Percentiles rank a stretch among this genome's conserved stretches.
Evolutionary conservation across 1,284 basidiomycete genomes (phyloP).

Genomic region (Erythrobasidium hasegawianum): DNA sequence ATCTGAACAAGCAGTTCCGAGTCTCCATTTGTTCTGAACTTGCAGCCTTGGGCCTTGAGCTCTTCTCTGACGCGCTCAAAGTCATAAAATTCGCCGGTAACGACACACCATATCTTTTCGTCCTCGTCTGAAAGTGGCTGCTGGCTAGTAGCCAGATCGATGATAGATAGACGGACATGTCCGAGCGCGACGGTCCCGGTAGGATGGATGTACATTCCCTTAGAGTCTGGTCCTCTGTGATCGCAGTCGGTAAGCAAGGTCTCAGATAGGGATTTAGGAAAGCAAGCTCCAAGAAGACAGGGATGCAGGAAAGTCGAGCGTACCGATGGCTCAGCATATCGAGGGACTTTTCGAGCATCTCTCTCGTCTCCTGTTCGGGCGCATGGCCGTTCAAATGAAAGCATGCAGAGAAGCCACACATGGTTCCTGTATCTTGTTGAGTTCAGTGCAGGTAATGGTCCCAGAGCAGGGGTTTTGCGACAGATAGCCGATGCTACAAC

Average conservation of each 20-base stretch:
- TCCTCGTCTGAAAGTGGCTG: slow-evolving; percentile 51
- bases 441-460: no score
- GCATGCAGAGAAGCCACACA: slow-evolving; percentile 26
- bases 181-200: slow-evolving; percentile 35
- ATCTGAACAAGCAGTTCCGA: slow-evolving; percentile 52
- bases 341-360: slow-evolving; percentile 21
- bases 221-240: slow-evolving; percentile 24
- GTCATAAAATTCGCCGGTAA: slow-evolving; percentile 53
- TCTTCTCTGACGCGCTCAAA: slow-evolving; percentile 49
- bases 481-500: not conserved
- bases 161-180: slow-evolving; percentile 44
- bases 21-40: slow-evolving; percentile 51
- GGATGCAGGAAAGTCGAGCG: not conserved
- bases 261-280: no score
- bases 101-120: slow-evolving; percentile 50
- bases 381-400: slow-evolving; percentile 15
- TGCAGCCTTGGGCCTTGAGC: slow-evolving; percentile 47
- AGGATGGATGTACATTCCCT: slow-evolving; percentile 20
- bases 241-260: not conserved
- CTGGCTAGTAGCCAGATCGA: slow-evolving; percentile 47
- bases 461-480: no score
- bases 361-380: slow-evolving; percentile 18
- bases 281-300: no score
- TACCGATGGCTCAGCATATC: slow-evolving; percentile 19
- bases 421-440: no score